These are phyloP conservation scores for Pleurotus giganteus DNA, from an alignment of 768 basidiomycete species.

Conservation along the genomic window DNA sequence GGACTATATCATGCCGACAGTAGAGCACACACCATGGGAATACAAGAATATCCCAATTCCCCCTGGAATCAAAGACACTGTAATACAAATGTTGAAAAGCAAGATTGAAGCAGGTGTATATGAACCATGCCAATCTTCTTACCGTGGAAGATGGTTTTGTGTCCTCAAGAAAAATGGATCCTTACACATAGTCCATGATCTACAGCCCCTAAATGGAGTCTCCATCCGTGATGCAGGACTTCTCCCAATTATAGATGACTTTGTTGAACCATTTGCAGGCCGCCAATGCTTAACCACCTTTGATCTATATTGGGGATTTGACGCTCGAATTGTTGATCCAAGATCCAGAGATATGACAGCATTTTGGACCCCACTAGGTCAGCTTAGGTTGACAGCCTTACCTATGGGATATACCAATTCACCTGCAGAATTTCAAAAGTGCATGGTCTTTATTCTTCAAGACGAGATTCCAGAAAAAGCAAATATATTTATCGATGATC, in stretches of 20 bases:
- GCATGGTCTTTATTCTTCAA: no score
- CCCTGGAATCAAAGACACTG: slow-evolving; percentile 15
- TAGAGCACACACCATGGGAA: slow-evolving; percentile 11
- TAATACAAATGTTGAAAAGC: slow-evolving; percentile 11
- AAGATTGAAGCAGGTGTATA: slow-evolving; percentile 15
- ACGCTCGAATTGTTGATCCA: not conserved
- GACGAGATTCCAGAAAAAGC: no score
- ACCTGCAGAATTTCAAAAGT: no score
- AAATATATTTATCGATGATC: no score
- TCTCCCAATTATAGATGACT: slow-evolving; percentile 3
- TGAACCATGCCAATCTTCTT: slow-evolving; percentile 16
- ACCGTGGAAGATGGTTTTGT: slow-evolving; percentile 15
- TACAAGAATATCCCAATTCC: slow-evolving; percentile 15
- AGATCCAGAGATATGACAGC: slow-evolving; percentile 11
- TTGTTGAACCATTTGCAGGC: slow-evolving; percentile 10
- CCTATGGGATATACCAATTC: slow-evolving; percentile 13
- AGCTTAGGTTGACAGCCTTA: slow-evolving; percentile 9
- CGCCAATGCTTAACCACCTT: not conserved
- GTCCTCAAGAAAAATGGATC: slow-evolving; percentile 13
- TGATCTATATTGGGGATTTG: slow-evolving; percentile 9
- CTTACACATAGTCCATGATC: slow-evolving; percentile 10
- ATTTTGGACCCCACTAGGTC: not conserved
- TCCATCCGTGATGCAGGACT: slow-evolving; percentile 10
- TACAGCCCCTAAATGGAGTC: slow-evolving; percentile 12
- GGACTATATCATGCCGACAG: slow-evolving; percentile 11